Evolutionary conservation across 2,329 filamentous ascomycete genomes (phyloP).

Genomic region (Epichloe coenophiala): DNA sequence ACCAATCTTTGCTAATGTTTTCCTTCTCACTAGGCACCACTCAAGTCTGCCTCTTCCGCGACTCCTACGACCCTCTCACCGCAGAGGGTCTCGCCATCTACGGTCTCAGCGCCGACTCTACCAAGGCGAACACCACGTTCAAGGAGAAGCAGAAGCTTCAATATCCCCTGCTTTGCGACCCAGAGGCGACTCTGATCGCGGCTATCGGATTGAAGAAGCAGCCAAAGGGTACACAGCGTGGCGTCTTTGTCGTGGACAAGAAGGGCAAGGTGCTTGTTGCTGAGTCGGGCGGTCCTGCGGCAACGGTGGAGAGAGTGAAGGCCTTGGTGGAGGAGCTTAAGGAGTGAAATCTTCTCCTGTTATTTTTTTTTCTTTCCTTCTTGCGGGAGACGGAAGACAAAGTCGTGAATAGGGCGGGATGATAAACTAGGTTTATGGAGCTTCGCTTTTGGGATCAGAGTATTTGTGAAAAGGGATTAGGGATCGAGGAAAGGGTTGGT

Average conservation of each 20-base stretch:
- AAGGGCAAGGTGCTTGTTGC: slow-evolving; percentile 64
- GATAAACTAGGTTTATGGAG: too few relatives aligned
- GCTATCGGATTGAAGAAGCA: slow-evolving; percentile 85
- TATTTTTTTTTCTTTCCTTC: not conserved
- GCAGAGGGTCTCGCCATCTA: slow-evolving; percentile 74
- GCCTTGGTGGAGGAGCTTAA: slow-evolving; percentile 44
- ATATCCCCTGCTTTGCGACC: slow-evolving; percentile 81
- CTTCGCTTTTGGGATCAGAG: not conserved
- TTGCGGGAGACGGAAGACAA: not conserved
- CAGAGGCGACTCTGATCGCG: slow-evolving; percentile 55
- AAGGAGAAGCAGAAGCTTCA: slow-evolving; percentile 81
- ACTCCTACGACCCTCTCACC: slow-evolving; percentile 64
- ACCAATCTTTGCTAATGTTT: not conserved
- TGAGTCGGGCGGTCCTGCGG: slow-evolving; percentile 62
- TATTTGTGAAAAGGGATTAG: not conserved
- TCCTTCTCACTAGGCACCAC: slow-evolving; percentile 55
- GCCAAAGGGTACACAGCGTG: slow-evolving; percentile 67
- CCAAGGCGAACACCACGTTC: slow-evolving; percentile 88
- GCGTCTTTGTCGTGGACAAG: slow-evolving; percentile 80
- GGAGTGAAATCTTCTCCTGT: slow-evolving; percentile 6
- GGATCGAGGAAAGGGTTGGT: not conserved
- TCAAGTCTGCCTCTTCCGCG: slow-evolving; percentile 87
- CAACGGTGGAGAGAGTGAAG: slow-evolving; percentile 65
- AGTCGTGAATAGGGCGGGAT: too few relatives aligned
- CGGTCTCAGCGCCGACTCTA: slow-evolving; percentile 75